phyloP scores from a whole-genome alignment of 768 basidiomycete species.

The Pisolithus microcarpus region DNA sequence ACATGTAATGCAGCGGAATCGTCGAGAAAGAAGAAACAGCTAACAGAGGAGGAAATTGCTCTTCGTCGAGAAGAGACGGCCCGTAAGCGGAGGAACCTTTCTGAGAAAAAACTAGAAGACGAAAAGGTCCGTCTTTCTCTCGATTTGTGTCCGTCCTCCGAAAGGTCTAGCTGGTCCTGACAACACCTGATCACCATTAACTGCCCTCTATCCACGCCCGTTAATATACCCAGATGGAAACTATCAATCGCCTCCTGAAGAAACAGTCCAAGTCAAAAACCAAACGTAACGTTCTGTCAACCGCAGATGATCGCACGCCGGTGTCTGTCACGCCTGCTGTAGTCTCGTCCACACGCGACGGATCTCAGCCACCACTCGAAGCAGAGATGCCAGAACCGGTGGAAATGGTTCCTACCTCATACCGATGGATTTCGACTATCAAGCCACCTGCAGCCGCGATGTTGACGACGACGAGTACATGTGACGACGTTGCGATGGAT shows the following conservation, averaged over 20 bases:
- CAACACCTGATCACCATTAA: neutral
- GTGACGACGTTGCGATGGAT: conserved; percentile 6
- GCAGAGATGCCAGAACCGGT: conserved; percentile 37
- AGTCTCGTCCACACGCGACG: conserved; percentile 22
- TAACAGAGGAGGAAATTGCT: conserved; percentile 68
- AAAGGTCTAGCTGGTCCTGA: neutral
- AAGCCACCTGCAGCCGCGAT: conserved; percentile 15
- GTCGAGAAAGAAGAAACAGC: conserved; percentile 49
- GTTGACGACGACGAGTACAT: conserved; percentile 1
- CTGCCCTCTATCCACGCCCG: neutral
- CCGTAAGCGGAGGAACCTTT: conserved; percentile 71
- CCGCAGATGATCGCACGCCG: conserved; percentile 40
- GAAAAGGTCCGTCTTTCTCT: conserved; percentile 52
- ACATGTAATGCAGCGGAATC: conserved; percentile 7
- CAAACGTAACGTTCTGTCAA: conserved; percentile 46
- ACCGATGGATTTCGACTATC: conserved; percentile 64
- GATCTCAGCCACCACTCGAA: conserved; percentile 25
- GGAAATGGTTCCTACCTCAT: conserved; percentile 47
- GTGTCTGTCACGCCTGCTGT: conserved; percentile 23
- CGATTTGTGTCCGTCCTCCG: neutral
- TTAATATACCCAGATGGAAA: conserved; percentile 52
- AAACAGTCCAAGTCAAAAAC: conserved; percentile 69
- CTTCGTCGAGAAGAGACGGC: conserved; percentile 74
- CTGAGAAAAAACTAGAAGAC: conserved; percentile 79
- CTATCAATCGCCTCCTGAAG: conserved; percentile 82